Percentiles rank a stretch among this genome's conserved stretches.
phyloP scores from a whole-genome alignment of 805 yeast genomes.

The Komagataella populi region DNA sequence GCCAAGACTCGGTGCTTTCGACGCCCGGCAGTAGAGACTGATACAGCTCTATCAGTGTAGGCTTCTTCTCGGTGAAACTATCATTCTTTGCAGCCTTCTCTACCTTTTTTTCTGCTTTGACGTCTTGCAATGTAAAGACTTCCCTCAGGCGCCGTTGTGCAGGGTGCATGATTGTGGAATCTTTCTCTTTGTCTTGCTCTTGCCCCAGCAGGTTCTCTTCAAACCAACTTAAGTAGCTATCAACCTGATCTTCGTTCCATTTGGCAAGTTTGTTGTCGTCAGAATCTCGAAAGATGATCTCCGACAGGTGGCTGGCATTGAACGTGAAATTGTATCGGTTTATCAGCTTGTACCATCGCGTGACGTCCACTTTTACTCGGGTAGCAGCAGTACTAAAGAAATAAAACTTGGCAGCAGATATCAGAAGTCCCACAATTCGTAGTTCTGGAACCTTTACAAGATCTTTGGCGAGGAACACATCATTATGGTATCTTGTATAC shows the following conservation, averaged over 20 bases:
- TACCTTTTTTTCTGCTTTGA: background rate
- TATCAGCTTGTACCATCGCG: background rate
- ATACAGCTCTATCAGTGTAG: background rate
- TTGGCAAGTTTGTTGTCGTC: slow-evolving; percentile 21
- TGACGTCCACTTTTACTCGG: background rate
- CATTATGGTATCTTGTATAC: background rate
- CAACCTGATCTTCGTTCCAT: slow-evolving; percentile 35
- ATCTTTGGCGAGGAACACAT: slow-evolving; percentile 1
- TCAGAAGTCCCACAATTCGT: slow-evolving; percentile 17
- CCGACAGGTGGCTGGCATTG: slow-evolving; percentile 7
- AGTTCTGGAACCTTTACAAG: slow-evolving; percentile 22
- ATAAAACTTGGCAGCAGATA: slow-evolving; percentile 19
- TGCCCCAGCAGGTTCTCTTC: slow-evolving; percentile 16
- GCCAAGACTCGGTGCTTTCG: background rate
- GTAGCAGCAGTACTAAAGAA: slow-evolving; percentile 8
- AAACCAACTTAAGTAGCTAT: slow-evolving; percentile 38
- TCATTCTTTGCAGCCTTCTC: background rate
- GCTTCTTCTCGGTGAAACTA: background rate
- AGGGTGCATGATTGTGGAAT: background rate
- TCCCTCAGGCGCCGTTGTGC: background rate
- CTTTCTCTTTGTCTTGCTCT: background rate
- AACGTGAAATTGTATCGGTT: slow-evolving; percentile 8
- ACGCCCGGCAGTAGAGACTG: background rate
- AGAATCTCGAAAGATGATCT: slow-evolving; percentile 11
- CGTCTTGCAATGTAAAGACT: background rate